A percentile compares a stretch with the other conserved stretches of the same genome.
These are phyloP conservation scores for Clavaria fumosa DNA, from an alignment of 768 basidiomycete genomes.

Conservation along the genomic window DNA sequence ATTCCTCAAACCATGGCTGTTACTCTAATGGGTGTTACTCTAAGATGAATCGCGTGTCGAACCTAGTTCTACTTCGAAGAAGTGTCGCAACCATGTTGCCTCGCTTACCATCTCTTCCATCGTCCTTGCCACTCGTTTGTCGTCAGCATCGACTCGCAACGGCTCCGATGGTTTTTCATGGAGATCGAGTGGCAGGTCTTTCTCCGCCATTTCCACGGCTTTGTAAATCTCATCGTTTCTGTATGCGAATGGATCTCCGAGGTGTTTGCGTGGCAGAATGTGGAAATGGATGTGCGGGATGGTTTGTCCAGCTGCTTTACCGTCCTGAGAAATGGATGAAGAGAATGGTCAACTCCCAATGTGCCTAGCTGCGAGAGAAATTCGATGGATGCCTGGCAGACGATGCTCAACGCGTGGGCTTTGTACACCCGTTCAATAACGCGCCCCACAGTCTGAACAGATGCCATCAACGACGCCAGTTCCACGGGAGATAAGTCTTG, in stretches of 20 bases:
- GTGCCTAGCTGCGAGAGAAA: neutral
- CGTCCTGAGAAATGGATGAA: constrained; percentile 41
- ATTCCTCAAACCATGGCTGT: too few species aligned
- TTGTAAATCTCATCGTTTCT: constrained; percentile 69
- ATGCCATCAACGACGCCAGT: constrained; percentile 62
- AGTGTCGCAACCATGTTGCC: constrained; percentile 46
- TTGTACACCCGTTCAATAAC: constrained; percentile 72
- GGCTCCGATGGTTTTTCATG: constrained; percentile 17
- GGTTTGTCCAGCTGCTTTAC: constrained; percentile 60
- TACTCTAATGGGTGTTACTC: too few species aligned
- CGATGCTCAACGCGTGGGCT: constrained; percentile 74
- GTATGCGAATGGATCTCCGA: constrained; percentile 48
- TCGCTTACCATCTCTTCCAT: constrained; percentile 70
- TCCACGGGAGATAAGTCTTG: constrained; percentile 48
- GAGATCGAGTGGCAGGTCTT: constrained; percentile 28
- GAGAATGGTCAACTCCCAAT: neutral
- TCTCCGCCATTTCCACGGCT: constrained; percentile 53
- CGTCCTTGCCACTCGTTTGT: constrained; percentile 43
- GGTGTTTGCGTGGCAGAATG: constrained; percentile 64
- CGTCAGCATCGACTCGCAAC: constrained; percentile 56
- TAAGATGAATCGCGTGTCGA: too few species aligned
- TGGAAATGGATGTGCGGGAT: constrained; percentile 98
- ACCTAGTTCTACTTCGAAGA: constrained; percentile 31
- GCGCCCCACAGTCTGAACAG: constrained; percentile 64
- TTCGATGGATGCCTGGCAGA: constrained; percentile 47